Base-by-base conservation (phyloP, 1,284 basidiomycete species). In the Microbotryum scabiosae region DNA sequence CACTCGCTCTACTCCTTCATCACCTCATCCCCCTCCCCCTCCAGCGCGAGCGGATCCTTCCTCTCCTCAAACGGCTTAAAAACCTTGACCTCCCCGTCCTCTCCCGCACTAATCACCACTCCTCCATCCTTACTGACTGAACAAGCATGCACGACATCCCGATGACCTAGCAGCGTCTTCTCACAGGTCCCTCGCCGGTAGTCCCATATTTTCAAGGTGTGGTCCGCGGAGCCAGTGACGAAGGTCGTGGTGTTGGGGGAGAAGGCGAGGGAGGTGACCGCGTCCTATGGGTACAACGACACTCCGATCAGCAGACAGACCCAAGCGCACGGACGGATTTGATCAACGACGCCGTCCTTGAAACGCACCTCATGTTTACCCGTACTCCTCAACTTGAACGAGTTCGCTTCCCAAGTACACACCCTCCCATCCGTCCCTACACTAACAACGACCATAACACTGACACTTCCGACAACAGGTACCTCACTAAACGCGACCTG, bases 401-500 rank as follows among this genome's bases (percentile, higher is more conserved):
- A 90, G 52, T 82, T 82, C 46, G 94, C 79, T 76, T 99, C 94
- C 91, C 92, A 97, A 49, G 97, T 85, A 72, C 88, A 90, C 28
- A 86, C 87, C 74, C 89, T 92, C 0, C 93, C 92, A 73, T 99
- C 96, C 10, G 93, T 97, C 2, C 84, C 91, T 9, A 88, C 92
- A 1, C 88, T 92, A 1, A 92, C 84, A 30, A 87, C 87, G 18
- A 89, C 82, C 20, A 70, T 62, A n/a, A 68, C 71, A 44, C 66
- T 69, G 36, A 86, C 82, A 61, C 79, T 79, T 56, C 49, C 75
- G 64, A 41, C 72, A 51, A 73, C 80, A 14, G 75, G 80, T 47
- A 69, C 83, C 82, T 28, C 85, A 75, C 54, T 94, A 77, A 97
- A 97, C 57, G 82, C 82, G 43, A 96, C 82, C 0, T 86, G 84